Percentiles rank a stretch among this genome's conserved stretches.
Evolutionary conservation across 495 filamentous ascomycete species (phyloP).

Genomic region (Cladorrhinum samala): DNA sequence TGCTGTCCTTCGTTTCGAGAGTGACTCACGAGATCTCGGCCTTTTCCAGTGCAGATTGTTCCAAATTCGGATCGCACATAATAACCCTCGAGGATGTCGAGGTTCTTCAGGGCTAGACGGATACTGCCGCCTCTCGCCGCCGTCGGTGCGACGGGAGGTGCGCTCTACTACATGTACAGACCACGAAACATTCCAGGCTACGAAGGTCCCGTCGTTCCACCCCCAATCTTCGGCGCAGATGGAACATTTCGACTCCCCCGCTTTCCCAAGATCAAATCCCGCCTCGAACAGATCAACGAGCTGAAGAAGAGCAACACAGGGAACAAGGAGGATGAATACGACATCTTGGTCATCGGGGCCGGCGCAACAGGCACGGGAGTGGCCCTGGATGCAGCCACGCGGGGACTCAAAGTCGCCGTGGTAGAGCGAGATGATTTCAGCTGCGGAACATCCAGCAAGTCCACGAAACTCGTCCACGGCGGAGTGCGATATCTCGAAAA

Average conservation of each 20-base stretch:
- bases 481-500: conserved; percentile 96
- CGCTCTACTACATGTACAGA: conserved; percentile 72
- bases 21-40: too few species aligned
- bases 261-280: conserved; percentile 71
- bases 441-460: conserved; percentile 90
- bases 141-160: conserved; percentile 40
- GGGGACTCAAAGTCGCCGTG: conserved; percentile 86
- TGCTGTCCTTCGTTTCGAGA: background rate
- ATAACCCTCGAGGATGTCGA: too few species aligned
- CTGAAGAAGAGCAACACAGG: conserved; percentile 41
- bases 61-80: too few species aligned
- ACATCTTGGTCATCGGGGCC: conserved; percentile 84
- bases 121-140: conserved; percentile 34
- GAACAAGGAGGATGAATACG: conserved; percentile 54
- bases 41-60: too few species aligned
- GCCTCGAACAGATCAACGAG: conserved; percentile 59
- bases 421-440: conserved; percentile 97
- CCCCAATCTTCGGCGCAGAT: conserved; percentile 70
- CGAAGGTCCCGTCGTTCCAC: conserved; percentile 71
- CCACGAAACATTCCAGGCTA: conserved; percentile 81
- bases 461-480: conserved; percentile 94
- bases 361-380: conserved; percentile 92
- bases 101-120: conserved; percentile 27
- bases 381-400: conserved; percentile 86
- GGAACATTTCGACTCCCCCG: conserved; percentile 74